Base-by-base conservation (phyloP, 2,329 filamentous ascomycete species). In the Fonsecaea monophora region DNA sequence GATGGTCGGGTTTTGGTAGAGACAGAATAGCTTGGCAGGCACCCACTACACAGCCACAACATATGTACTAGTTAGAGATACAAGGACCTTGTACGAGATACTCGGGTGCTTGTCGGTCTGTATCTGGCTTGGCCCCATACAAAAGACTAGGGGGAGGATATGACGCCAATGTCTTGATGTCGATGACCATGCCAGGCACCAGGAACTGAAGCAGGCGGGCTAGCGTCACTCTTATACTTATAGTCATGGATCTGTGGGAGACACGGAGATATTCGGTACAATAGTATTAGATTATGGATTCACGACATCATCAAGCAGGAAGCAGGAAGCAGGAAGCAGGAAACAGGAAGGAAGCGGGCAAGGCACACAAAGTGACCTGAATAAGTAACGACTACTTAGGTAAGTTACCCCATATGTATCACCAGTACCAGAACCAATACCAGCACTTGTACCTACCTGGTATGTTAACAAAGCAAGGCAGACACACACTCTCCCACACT, bases 111-210 rank as follows among this genome's bases (percentile, higher is more conserved):
- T 25, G 25, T 25, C 25, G 25, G 25, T 25, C 25, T 25, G 25
- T 25, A 25, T 25, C 25, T 25, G 25, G 25, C 25, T 25, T 25
- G 25, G 25, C 25, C 25, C 25, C 25, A 25, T 25, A 25, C 25
- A 25, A 25, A 25, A 25, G 25, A 25, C 25, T 25, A 25, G 25
- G 25, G 21, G 25, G 25, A 21, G 15, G 42, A 45, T 40, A 40
- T 13, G 38, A 53, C 7, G 21, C 6, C 30, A 25, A 62, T 40
- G 60, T 67, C 65, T 63, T 60, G 45, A 66, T 60, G 56, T 57
- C 34, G 56, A 60, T 38, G 56, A 15, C 30, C 9, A 12, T 50
- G 45, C 45, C 45, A 50, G 45, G 45, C 45, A 50, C 45, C 45
- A 50, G 45, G 45, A 50, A 12, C 45, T 50, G 15, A n/a, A 42